Percentiles rank a stretch among this genome's conserved stretches.
Evolutionary conservation across 768 basidiomycete species (phyloP).

Genomic region (Jaapia argillacea): DNA sequence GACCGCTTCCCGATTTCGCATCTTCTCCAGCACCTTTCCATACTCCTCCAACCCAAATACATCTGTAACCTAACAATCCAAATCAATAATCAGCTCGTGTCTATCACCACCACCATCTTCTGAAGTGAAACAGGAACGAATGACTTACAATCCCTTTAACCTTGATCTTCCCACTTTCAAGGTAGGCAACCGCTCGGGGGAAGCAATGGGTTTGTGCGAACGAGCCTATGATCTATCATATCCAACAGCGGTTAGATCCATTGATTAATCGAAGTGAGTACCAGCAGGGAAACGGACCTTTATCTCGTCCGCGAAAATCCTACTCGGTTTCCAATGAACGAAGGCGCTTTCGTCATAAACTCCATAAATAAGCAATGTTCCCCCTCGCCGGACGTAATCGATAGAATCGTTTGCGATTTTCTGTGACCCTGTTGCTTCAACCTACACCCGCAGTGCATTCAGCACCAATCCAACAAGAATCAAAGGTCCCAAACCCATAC

Average conservation of each 20-base stretch:
- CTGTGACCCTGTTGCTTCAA: slow-evolving; percentile 77
- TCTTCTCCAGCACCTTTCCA: slow-evolving; percentile 55
- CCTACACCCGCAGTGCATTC: slow-evolving; percentile 11
- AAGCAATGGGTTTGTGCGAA: slow-evolving; percentile 88
- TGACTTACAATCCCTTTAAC: slow-evolving; percentile 66
- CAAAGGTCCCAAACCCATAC: slow-evolving; percentile 5
- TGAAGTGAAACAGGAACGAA: not conserved
- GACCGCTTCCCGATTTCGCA: slow-evolving; percentile 45
- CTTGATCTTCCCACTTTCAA: slow-evolving; percentile 78
- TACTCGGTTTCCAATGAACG: slow-evolving; percentile 80
- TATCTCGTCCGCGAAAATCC: slow-evolving; percentile 71
- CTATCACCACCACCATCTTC: not conserved
- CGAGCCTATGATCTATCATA: slow-evolving; percentile 76
- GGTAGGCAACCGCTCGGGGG: slow-evolving; percentile 83
- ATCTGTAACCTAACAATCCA: slow-evolving; percentile 36
- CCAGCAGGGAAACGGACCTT: slow-evolving; percentile 21
- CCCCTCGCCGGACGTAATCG: slow-evolving; percentile 81
- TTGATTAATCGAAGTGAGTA: not conserved
- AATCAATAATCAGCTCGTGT: not conserved
- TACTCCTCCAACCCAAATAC: slow-evolving; percentile 48
- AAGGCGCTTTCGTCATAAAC: slow-evolving; percentile 82
- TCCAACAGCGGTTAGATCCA: not conserved
- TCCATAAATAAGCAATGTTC: slow-evolving; percentile 82
- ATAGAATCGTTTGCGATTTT: slow-evolving; percentile 82
- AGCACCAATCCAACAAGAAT: not conserved